A percentile compares a stretch with the other conserved stretches of the same genome.
Conservation (phyloP, 1,284 basidiomycete genomes). For the Ganoderma lingzhi region DNA sequence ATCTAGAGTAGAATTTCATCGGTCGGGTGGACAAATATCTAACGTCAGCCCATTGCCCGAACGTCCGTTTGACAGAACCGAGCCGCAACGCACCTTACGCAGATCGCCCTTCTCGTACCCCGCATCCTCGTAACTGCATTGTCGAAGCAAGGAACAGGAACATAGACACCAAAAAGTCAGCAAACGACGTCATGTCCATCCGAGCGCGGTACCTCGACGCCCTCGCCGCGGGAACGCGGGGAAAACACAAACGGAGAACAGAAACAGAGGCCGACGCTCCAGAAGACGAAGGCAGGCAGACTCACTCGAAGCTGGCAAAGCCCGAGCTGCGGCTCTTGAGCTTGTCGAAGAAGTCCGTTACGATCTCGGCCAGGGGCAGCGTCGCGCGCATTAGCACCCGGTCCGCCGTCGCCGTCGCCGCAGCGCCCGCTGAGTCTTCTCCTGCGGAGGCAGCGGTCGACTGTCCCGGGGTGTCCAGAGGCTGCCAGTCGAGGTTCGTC, state of each 20-base stretch:
- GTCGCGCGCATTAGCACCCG: constrained; percentile 83
- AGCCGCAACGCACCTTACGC: constrained; percentile 67
- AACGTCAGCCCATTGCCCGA: background rate
- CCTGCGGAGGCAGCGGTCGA: constrained; percentile 28
- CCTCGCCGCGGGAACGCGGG: background rate
- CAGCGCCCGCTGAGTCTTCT: background rate
- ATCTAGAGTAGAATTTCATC: constrained; percentile 51
- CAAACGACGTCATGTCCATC: constrained; percentile 5
- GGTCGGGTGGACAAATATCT: background rate
- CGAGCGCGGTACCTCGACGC: background rate
- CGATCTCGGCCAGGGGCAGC: constrained; percentile 90
- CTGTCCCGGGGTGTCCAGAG: constrained; percentile 69
- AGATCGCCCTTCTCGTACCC: constrained; percentile 85
- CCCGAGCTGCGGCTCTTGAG: constrained; percentile 92
- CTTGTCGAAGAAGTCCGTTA: constrained; percentile 93
- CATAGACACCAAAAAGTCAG: constrained; percentile 15
- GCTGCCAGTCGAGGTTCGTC: constrained; percentile 80
- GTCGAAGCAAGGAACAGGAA: constrained; percentile 1
- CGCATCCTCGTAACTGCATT: constrained; percentile 84
- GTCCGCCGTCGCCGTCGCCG: constrained; percentile 9
- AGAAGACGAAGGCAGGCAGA: constrained; percentile 24
- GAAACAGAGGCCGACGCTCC: background rate
- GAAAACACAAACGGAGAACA: background rate
- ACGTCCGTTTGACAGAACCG: background rate
- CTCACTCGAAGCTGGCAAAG: constrained; percentile 92